Base-by-base conservation (phyloP, 1,284 basidiomycete genomes). In the Calocybe gambosa region DNA sequence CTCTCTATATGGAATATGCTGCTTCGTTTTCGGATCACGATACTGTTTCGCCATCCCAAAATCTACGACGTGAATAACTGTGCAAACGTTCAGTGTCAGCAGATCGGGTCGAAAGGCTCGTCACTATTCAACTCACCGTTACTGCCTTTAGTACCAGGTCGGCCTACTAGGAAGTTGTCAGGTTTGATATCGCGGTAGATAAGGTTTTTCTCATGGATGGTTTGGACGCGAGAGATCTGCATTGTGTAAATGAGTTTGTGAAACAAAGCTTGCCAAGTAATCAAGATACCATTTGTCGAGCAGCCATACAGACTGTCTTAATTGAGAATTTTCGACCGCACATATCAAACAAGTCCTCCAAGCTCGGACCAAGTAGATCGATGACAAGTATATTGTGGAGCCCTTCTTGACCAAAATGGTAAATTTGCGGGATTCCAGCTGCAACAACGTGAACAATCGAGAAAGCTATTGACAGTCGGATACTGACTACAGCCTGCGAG, bases 21-120 rank as follows among this genome's bases (percentile, higher is more conserved):
- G 90, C 69, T 94, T 94, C 49, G 92, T 93, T 74, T 94, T 96
- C 19, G 93, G 92, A 65, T 97, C 93, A 39, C 93, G 85, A 64
- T 96, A 97, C 67, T 95, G 93, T 71, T 97, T 97, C 33, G 93
- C 93, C 93, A 96, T 95, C 47, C 93, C 93, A 64, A 97, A 96
- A 67, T 96, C 93, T 56, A 95, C 89, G 50, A 85, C 80, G 55
- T 67, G 65, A 6, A 68, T 56, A 36, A 64, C 68, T 70, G 50
- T 13, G 46, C 34, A 44, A 23, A 43, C 25, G 39, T 33, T 21
- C 35, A 31, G 39, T 46, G 28, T 46, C 45, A 50, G 38, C 36
- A 13, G 46, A 42, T 47, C 26, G 39, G 29, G 40, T 29, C 42
- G 42, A 28, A 26, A 33, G 28, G 20, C 26, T 18, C 21, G 25